A percentile compares a stretch with the other conserved stretches of the same genome.
These are phyloP conservation scores for Geotrichum klebahnii DNA, from an alignment of 1,139 yeast species.

Conservation along the genomic window DNA sequence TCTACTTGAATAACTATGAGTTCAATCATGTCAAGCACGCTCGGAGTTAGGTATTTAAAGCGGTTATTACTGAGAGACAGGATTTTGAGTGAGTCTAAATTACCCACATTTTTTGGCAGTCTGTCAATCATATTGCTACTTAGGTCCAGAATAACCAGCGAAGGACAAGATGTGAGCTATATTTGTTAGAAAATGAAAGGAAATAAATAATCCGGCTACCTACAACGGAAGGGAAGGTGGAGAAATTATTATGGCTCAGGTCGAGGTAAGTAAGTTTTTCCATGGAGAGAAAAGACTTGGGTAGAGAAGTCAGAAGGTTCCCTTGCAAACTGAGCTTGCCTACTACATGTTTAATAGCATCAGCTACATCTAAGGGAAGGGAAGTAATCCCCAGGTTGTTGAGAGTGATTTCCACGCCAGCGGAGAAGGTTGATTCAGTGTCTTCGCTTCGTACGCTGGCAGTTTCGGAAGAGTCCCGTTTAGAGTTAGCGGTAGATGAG, in stretches of 20 bases:
- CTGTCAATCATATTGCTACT: constrained; percentile 53
- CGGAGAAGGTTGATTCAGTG: constrained; percentile 6
- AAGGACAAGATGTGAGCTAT: constrained; percentile 38
- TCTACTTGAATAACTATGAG: constrained; percentile 64
- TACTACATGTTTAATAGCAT: constrained; percentile 42
- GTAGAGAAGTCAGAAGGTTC: constrained; percentile 49
- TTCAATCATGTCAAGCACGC: constrained; percentile 50
- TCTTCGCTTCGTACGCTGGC: constrained; percentile 11
- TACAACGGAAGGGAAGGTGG: constrained; percentile 49
- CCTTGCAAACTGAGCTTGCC: constrained; percentile 54
- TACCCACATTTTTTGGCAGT: constrained; percentile 44
- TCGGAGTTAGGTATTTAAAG: constrained; percentile 55
- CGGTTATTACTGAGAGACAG: constrained; percentile 61
- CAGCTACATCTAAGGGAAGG: constrained; percentile 43
- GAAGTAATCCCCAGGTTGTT: constrained; percentile 39
- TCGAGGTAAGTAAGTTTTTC: constrained; percentile 58
- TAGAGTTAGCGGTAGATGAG: not conserved
- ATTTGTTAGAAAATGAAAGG: constrained; percentile 21
- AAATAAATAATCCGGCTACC: not conserved
- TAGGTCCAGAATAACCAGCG: constrained; percentile 63
- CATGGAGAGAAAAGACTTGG: constrained; percentile 47
- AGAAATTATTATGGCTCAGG: constrained; percentile 56
- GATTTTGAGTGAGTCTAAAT: constrained; percentile 44
- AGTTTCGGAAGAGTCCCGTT: constrained; percentile 3
- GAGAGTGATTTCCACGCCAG: constrained; percentile 31